Evolutionary conservation across 306 rosid species (phyloP).

Genomic region (Prunus fruticosa): DNA sequence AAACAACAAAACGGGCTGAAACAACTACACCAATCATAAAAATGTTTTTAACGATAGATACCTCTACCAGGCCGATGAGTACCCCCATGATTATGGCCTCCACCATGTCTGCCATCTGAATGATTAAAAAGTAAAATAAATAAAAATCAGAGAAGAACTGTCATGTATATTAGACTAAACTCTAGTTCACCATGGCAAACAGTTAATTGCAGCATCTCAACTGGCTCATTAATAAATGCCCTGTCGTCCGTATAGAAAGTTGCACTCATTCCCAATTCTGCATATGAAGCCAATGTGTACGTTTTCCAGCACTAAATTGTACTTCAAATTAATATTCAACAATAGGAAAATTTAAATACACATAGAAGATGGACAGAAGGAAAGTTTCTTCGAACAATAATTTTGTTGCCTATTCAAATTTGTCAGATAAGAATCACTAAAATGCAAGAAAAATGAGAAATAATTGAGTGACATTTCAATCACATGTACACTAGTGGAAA

Average conservation of each 20-base stretch:
- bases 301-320: neutral
- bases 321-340: neutral
- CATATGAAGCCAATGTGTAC: neutral
- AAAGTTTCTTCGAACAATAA: neutral
- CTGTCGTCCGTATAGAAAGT: neutral
- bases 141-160: slow-evolving; percentile 6
- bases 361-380: neutral
- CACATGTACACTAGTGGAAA: neutral
- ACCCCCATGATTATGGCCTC: slow-evolving; percentile 67
- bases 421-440: neutral
- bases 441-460: neutral
- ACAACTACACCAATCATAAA: slow-evolving; percentile 8
- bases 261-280: neutral
- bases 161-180: neutral
- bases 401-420: neutral
- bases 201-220: neutral
- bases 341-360: too few species aligned
- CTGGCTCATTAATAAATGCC: neutral
- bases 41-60: slow-evolving; percentile 28
- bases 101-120: slow-evolving; percentile 89
- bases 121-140: slow-evolving; percentile 3
- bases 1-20: neutral
- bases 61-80: slow-evolving; percentile 77
- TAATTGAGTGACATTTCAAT: neutral
- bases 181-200: neutral